A percentile compares a stretch with the other conserved stretches of the same genome.
phyloP scores from a whole-genome alignment of 2,329 filamentous ascomycete species.

The Cercospora sp. region DNA sequence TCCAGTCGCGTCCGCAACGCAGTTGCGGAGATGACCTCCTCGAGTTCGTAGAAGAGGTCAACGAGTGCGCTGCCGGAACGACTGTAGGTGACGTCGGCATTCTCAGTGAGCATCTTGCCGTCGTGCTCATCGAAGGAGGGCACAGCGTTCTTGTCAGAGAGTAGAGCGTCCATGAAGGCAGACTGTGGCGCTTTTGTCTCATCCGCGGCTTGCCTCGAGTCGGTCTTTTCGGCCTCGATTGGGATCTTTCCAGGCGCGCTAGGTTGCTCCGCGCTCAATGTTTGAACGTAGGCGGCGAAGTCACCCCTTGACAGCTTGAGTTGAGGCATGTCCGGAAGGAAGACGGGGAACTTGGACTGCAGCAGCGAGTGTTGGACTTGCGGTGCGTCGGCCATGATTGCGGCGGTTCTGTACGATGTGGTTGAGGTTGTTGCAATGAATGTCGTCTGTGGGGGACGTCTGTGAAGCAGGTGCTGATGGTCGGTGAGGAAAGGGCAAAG shows the following conservation, averaged over 20 bases:
- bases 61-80: conserved; percentile 52
- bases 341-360: conserved; percentile 29
- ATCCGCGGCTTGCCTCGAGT: neutral
- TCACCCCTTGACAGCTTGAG: conserved; percentile 20
- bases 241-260: neutral
- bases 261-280: neutral
- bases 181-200: conserved; percentile 3
- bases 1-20: conserved; percentile 49
- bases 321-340: conserved; percentile 29
- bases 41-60: conserved; percentile 58
- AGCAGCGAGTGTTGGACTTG: conserved; percentile 14
- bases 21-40: conserved; percentile 43
- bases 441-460: neutral
- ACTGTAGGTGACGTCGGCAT: conserved; percentile 52
- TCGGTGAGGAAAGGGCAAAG: neutral
- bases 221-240: neutral
- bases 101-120: conserved; percentile 55
- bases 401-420: neutral
- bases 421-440: neutral
- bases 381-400: conserved; percentile 7
- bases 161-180: conserved; percentile 28
- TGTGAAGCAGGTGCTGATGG: neutral
- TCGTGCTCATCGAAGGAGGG: conserved; percentile 30
- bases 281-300: conserved; percentile 23
- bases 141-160: conserved; percentile 19